Conservation (phyloP, 1,284 basidiomycete species). For the Austroboletus novae-zelandiae region DNA sequence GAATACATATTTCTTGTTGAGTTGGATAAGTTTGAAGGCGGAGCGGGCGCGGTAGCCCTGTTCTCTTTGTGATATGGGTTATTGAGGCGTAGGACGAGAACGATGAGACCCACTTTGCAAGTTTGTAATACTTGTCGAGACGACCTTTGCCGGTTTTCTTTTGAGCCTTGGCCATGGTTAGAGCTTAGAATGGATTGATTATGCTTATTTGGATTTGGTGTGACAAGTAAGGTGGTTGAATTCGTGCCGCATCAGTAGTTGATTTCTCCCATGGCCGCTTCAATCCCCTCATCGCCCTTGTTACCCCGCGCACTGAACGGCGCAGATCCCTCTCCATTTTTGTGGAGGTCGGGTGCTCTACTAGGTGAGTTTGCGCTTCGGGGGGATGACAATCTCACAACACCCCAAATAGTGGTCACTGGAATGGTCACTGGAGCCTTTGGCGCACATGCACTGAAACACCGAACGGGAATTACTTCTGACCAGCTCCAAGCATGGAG, state of each 20-base stretch:
- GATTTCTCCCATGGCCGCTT: conserved; percentile 17
- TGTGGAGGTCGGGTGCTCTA: conserved; percentile 40
- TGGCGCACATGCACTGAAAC: conserved; percentile 63
- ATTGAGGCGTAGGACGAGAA: conserved; percentile 1
- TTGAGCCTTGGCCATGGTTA: conserved; percentile 70
- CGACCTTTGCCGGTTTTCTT: conserved; percentile 95
- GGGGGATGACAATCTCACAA: background rate
- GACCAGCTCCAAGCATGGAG: conserved; percentile 60
- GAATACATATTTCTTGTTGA: conserved; percentile 98
- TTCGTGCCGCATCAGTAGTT: background rate
- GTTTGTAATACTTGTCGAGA: conserved; percentile 94
- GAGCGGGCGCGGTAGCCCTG: conserved; percentile 99
- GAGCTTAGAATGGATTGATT: conserved; percentile 13
- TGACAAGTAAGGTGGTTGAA: background rate
- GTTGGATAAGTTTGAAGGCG: conserved; percentile 98
- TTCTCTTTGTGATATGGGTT: conserved; percentile 56
- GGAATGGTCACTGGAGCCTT: conserved; percentile 71
- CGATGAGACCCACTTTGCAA: conserved; percentile 69
- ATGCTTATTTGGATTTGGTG: conserved; percentile 16
- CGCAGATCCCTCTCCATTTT: conserved; percentile 21
- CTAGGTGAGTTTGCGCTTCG: conserved; percentile 23
- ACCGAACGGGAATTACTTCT: conserved; percentile 45
- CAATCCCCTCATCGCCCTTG: conserved; percentile 28
- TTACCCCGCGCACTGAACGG: conserved; percentile 18
- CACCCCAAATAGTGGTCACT: conserved; percentile 41